These are phyloP conservation scores for Cryphonectria carpinicola DNA, from an alignment of 2,329 filamentous ascomycete species.

Conservation along the genomic window DNA sequence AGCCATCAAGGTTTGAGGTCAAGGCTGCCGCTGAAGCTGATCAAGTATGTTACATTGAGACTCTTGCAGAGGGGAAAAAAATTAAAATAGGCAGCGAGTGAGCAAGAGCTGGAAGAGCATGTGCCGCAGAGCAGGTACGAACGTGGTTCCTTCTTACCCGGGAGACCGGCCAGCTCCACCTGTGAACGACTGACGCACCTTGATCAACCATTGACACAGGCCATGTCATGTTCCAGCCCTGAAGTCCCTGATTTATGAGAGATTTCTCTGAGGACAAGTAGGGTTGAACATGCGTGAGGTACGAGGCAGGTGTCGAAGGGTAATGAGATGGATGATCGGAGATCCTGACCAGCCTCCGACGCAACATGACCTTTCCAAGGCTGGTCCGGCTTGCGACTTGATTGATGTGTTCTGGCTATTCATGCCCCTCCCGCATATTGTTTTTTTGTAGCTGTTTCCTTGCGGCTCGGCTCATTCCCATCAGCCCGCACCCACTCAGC, in stretches of 20 bases:
- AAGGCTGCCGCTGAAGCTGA: background rate
- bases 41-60: background rate
- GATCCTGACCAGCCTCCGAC: background rate
- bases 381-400: background rate
- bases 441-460: background rate
- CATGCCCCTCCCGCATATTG: background rate
- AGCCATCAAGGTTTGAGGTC: background rate
- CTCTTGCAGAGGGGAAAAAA: background rate
- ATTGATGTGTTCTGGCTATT: background rate
- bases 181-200: background rate
- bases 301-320: background rate
- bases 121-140: background rate
- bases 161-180: background rate
- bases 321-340: background rate
- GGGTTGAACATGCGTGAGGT: background rate
- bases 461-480: constrained; percentile 19
- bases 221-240: background rate
- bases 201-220: background rate
- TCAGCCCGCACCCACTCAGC: constrained; percentile 67
- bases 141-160: background rate
- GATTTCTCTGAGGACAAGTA: background rate
- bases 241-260: background rate
- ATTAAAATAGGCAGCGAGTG: background rate
- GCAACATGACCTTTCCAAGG: background rate
- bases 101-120: background rate